A percentile compares a stretch with the other conserved stretches of the same genome.
phyloP scores from a whole-genome alignment of 257 asterid genomes.

The Ilex asprella region DNA sequence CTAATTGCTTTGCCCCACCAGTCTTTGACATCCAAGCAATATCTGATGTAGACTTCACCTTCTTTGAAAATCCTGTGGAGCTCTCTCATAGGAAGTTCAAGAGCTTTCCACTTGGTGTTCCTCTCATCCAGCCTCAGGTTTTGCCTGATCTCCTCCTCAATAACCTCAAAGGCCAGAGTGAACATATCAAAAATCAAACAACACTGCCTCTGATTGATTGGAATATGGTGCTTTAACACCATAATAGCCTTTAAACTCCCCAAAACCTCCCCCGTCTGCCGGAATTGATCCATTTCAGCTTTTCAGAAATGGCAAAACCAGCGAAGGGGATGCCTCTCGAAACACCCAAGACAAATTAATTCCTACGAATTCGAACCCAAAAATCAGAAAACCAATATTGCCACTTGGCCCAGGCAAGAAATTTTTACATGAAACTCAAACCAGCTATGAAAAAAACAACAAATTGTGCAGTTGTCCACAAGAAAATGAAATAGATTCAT shows the following conservation, averaged over 20 bases:
- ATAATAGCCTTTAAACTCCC: constrained; percentile 73
- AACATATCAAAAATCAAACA: constrained; percentile 58
- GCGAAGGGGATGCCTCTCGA: neutral
- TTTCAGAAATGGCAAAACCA: neutral
- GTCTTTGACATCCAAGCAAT: constrained; percentile 55
- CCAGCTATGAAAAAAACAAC: too few species aligned
- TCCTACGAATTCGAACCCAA: too few species aligned
- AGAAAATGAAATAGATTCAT: too few species aligned
- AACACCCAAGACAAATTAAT: too few species aligned
- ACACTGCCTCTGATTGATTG: constrained; percentile 72
- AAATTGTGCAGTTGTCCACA: too few species aligned
- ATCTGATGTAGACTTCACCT: constrained; percentile 51
- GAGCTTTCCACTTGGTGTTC: constrained; percentile 61
- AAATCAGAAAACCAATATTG: too few species aligned
- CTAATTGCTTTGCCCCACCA: constrained; percentile 84
- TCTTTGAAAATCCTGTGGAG: constrained; percentile 60
- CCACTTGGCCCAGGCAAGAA: too few species aligned
- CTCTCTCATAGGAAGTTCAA: constrained; percentile 80
- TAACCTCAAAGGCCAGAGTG: constrained; percentile 52
- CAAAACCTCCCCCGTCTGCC: constrained; percentile 78
- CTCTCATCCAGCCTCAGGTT: constrained; percentile 59
- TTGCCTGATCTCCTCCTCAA: constrained; percentile 55
- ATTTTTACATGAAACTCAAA: too few species aligned
- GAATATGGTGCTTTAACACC: constrained; percentile 72
- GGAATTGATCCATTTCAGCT: constrained; percentile 64